These are phyloP conservation scores for Evansstolkia leycettana DNA, from an alignment of 495 filamentous ascomycete species.

Conservation along the genomic window DNA sequence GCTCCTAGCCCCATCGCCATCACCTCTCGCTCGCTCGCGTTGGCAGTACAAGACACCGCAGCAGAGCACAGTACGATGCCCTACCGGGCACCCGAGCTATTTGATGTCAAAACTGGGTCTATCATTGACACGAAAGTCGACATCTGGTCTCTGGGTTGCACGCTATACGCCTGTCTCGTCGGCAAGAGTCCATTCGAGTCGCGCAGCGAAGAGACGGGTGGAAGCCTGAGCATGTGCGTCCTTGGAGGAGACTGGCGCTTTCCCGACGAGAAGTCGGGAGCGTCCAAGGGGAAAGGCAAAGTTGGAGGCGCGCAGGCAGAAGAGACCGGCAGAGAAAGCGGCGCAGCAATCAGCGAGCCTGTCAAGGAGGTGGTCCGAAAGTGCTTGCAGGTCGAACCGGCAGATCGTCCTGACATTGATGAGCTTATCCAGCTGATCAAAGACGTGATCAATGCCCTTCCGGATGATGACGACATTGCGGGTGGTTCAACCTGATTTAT, in stretches of 20 bases:
- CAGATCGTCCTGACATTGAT: constrained; percentile 80
- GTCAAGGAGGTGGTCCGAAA: constrained; percentile 77
- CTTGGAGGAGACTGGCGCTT: constrained; percentile 89
- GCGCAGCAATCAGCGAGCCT: constrained; percentile 48
- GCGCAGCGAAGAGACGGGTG: constrained; percentile 88
- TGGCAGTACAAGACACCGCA: constrained; percentile 85
- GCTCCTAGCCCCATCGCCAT: constrained; percentile 84
- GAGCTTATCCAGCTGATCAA: constrained; percentile 76
- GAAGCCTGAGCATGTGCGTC: constrained; percentile 82
- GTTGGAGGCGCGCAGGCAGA: constrained; percentile 13
- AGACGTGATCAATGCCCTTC: constrained; percentile 57
- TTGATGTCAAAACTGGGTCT: constrained; percentile 91
- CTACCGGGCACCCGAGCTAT: constrained; percentile 93
- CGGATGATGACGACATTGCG: constrained; percentile 49
- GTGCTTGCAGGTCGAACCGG: constrained; percentile 87
- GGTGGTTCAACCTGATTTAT: constrained; percentile 15
- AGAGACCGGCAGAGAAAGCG: constrained; percentile 17
- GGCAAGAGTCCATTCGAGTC: constrained; percentile 96
- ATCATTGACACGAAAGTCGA: constrained; percentile 95
- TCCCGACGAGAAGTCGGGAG: constrained; percentile 59
- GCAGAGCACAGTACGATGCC: constrained; percentile 98
- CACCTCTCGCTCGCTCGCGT: constrained; percentile 78
- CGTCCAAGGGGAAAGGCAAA: constrained; percentile 44
- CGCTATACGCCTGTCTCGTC: constrained; percentile 87
- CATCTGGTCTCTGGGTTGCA: constrained; percentile 95